Base-by-base conservation (phyloP, 306 rosid species). In the Fragaria iinumae region DNA sequence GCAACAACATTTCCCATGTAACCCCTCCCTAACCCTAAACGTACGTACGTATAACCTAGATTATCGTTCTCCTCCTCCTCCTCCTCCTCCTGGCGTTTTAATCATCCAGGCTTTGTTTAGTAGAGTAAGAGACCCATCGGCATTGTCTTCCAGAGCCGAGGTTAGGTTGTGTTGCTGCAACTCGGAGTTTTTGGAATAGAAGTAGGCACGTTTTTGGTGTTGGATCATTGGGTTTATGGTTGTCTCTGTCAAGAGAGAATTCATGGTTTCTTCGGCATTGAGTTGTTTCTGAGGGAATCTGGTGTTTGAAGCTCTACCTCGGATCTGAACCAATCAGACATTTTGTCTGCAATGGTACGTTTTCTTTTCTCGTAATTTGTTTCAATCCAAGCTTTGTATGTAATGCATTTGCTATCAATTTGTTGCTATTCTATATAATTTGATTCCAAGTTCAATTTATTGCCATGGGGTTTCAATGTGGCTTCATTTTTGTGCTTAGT, bases 291-390 rank as follows among this genome's bases (percentile, higher is more conserved):
- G 69, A 87, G 55, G 89, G 86, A 79, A 84, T 78, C 71, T 65
- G 69, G 74, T 81, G 83, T 89, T 57, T 76, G 82, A 53, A 79
- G 85, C 86, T 86, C 76, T 74, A 83, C 83, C 77, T 76, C 36
- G 39, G 84, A 77, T 83, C 71, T 78, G 67, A 72, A 77, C 73
- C 63, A 80, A 72, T 72, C 60, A 44, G 49, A 50, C 5, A 75
- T 77, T 81, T 76, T 62, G 47, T 63, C 36, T 10, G 43, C 64
- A 86, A 91, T 91, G 97, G 97, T 91, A 89, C 60, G 39, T 59
- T 71, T 57, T 55, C 44, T 21, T 75, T 32, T 3, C 36, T 32
- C 41, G 43, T 55, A 47, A 84, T 79, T 27, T 27, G 50, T 76
- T 84, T n/a, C 50, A 55, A 8, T 12, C 17, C 27, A 56, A 77